Percentiles rank a stretch among this genome's conserved stretches.
Evolutionary conservation across 2,329 filamentous ascomycete genomes (phyloP).

Genomic region (Capronia americana): DNA sequence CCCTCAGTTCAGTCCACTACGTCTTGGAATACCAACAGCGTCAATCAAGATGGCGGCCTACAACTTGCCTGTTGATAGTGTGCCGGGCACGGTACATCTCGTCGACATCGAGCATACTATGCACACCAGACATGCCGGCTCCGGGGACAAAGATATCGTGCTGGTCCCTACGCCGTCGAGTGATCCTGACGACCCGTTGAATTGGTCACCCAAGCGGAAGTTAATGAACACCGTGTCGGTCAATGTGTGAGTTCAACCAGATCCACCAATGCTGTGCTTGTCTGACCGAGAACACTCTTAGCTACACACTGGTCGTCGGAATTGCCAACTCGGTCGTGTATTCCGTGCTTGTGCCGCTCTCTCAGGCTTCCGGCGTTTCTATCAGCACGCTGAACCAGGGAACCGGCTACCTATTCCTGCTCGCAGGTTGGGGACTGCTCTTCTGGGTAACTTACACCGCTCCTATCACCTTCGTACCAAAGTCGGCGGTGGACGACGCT

Average conservation of each 20-base stretch:
- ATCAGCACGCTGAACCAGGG: slow-evolving; percentile 55
- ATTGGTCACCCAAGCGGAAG: slow-evolving; percentile 47
- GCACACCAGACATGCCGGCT: slow-evolving; percentile 37
- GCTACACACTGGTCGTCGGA: slow-evolving; percentile 46
- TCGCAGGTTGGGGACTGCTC: slow-evolving; percentile 47
- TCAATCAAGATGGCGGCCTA: slow-evolving; percentile 20
- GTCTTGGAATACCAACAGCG: background rate
- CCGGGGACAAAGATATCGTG: slow-evolving; percentile 44
- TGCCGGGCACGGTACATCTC: slow-evolving; percentile 49
- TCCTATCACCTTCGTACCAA: background rate
- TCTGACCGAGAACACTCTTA: slow-evolving; percentile 35
- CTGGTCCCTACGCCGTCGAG: slow-evolving; percentile 47
- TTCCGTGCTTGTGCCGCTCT: slow-evolving; percentile 48
- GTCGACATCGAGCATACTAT: slow-evolving; percentile 44
- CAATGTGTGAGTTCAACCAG: slow-evolving; percentile 44
- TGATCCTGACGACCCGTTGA: slow-evolving; percentile 51
- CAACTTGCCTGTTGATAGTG: slow-evolving; percentile 35
- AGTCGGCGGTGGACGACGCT: background rate
- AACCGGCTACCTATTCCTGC: slow-evolving; percentile 55
- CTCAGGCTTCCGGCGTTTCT: slow-evolving; percentile 51
- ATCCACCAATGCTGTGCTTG: slow-evolving; percentile 9
- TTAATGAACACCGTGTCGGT: slow-evolving; percentile 44
- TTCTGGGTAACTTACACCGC: slow-evolving; percentile 42
- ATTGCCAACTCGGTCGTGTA: slow-evolving; percentile 45
- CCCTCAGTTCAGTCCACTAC: background rate